Conservation (phyloP, 1,284 basidiomycete species). For the Inonotus obliquus region DNA sequence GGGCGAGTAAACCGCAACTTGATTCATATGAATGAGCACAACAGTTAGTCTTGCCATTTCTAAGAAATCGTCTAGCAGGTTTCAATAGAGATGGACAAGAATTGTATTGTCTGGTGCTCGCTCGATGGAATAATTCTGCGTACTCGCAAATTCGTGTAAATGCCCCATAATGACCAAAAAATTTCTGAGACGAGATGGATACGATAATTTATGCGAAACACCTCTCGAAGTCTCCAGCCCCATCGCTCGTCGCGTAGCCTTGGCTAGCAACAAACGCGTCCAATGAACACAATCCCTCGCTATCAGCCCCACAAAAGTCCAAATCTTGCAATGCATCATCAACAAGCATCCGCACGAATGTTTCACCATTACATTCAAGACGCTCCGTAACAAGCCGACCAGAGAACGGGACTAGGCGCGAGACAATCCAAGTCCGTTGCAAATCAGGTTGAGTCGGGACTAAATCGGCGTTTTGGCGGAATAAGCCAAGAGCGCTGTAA, state of each 20-base stretch:
- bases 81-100: background rate
- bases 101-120: background rate
- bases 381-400: constrained; percentile 61
- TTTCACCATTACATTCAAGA: constrained; percentile 39
- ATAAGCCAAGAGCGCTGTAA: constrained; percentile 69
- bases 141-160: no score
- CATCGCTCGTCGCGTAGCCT: constrained; percentile 57
- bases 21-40: no score
- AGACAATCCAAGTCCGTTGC: constrained; percentile 48
- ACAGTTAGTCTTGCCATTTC: no score
- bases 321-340: constrained; percentile 65
- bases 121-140: background rate
- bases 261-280: constrained; percentile 69
- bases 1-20: no score
- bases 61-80: no score
- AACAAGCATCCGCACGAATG: constrained; percentile 58
- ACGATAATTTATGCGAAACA: constrained; percentile 33
- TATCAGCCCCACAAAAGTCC: constrained; percentile 50
- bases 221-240: constrained; percentile 61
- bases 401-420: constrained; percentile 58
- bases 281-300: constrained; percentile 58
- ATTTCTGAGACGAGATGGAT: background rate
- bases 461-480: constrained; percentile 34
- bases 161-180: no score
- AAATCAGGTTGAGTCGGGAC: constrained; percentile 38